Conservation (phyloP, 2,329 filamentous ascomycete genomes). For the Ophiobolus disseminans region DNA sequence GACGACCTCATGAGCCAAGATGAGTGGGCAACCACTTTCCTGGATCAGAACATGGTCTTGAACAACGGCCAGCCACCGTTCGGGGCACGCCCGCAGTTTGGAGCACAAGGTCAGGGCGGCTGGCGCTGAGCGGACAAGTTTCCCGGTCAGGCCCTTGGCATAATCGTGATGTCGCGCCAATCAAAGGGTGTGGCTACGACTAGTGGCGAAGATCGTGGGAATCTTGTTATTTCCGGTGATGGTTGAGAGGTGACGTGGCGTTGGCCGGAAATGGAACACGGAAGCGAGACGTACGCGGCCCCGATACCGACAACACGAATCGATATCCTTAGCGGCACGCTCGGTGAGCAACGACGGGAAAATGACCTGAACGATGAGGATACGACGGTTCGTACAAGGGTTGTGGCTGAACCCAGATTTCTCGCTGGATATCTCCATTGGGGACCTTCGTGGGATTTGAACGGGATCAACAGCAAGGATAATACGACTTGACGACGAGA, state of each 20-base stretch:
- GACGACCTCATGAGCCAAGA: conserved; percentile 49
- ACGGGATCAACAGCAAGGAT: too few species aligned
- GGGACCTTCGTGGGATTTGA: too few species aligned
- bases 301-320: neutral
- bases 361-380: too few species aligned
- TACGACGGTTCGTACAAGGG: too few species aligned
- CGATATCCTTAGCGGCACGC: neutral
- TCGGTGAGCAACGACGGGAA: too few species aligned
- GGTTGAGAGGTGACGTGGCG: conserved; percentile 2
- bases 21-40: conserved; percentile 50
- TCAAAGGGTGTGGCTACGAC: conserved; percentile 3
- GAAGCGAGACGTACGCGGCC: conserved; percentile 5
- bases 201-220: conserved; percentile 7
- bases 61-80: conserved; percentile 30
- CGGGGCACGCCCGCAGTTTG: conserved; percentile 24
- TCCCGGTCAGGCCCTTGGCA: neutral
- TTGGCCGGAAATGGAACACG: neutral
- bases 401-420: too few species aligned
- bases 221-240: neutral
- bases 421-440: too few species aligned
- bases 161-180: neutral
- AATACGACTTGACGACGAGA: too few species aligned
- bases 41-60: conserved; percentile 43
- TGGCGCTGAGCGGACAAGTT: conserved; percentile 19
- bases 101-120: conserved; percentile 24